Evolutionary conservation across 2,329 filamentous ascomycete genomes (phyloP).

Genomic region (Penicillium digitatum): DNA sequence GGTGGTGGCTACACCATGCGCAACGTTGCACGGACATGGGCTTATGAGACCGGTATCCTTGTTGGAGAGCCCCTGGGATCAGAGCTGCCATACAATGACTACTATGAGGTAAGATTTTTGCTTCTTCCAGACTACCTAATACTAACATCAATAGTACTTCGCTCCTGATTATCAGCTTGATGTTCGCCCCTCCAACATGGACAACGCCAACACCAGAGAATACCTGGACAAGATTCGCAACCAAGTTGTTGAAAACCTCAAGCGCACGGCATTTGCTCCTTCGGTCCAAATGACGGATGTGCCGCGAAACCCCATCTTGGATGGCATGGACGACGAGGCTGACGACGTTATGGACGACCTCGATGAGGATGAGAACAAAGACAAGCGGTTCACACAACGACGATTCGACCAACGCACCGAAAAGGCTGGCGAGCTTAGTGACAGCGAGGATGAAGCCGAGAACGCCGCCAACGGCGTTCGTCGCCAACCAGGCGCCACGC

Average conservation of each 20-base stretch:
- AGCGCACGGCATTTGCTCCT: constrained; percentile 58
- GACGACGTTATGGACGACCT: constrained; percentile 64
- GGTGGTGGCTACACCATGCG: constrained; percentile 69
- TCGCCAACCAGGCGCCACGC: constrained; percentile 47
- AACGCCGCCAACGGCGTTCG: constrained; percentile 65
- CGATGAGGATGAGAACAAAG: constrained; percentile 82
- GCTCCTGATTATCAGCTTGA: constrained; percentile 67
- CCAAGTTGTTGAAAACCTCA: constrained; percentile 64
- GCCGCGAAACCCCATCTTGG: constrained; percentile 52
- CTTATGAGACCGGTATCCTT: constrained; percentile 70
- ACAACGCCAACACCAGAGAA: constrained; percentile 65
- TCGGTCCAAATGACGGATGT: constrained; percentile 64
- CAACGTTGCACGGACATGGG: constrained; percentile 60
- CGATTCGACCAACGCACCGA: constrained; percentile 75
- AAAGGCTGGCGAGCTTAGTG: constrained; percentile 75
- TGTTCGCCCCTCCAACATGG: constrained; percentile 67
- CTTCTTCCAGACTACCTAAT: background rate
- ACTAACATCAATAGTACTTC: constrained; percentile 54
- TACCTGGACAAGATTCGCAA: constrained; percentile 65
- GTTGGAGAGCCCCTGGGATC: constrained; percentile 77
- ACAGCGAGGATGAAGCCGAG: constrained; percentile 86
- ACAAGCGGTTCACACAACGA: constrained; percentile 75
- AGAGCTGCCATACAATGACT: constrained; percentile 92
- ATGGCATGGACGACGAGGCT: constrained; percentile 60
- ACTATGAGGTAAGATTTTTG: constrained; percentile 63